Percentiles rank a stretch among this genome's conserved stretches.
Evolutionary conservation across 768 basidiomycete species (phyloP).

Genomic region (Pholiota conissans): DNA sequence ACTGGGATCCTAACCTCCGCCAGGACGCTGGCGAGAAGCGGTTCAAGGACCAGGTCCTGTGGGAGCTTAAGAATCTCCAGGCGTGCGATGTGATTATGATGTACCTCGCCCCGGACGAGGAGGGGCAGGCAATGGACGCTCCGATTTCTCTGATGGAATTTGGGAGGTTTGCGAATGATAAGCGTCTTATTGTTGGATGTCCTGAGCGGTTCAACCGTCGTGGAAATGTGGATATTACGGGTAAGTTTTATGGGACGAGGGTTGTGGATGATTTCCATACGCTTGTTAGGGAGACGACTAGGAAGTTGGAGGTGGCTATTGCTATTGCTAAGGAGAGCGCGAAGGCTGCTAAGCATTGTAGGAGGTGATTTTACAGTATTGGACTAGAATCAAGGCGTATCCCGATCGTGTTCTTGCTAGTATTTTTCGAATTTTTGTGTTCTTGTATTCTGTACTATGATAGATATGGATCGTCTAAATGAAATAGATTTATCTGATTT

Average conservation of each 20-base stretch:
- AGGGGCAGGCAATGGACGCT: not conserved
- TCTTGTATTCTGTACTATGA: no score
- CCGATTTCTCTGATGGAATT: not conserved
- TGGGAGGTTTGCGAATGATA: not conserved
- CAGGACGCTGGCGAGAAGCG: not conserved
- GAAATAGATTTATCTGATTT: no score
- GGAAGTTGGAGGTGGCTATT: no score
- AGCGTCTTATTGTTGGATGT: not conserved
- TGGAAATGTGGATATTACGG: constrained; percentile 1
- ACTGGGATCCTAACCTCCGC: not conserved
- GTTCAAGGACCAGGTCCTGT: not conserved
- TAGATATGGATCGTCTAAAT: no score
- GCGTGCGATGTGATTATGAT: not conserved
- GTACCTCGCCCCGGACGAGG: not conserved
- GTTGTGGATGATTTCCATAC: not conserved
- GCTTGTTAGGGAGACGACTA: no score
- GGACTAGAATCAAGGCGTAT: no score
- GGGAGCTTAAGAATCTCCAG: not conserved
- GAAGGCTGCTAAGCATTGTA: no score
- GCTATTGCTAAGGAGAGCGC: no score
- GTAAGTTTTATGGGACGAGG: not conserved
- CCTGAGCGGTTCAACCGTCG: not conserved
- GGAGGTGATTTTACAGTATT: no score
- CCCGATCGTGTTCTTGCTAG: no score
- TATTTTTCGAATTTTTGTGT: no score